phyloP scores from a whole-genome alignment of 176 grass and related monocot species.

The Thinopyrum elongatum region DNA sequence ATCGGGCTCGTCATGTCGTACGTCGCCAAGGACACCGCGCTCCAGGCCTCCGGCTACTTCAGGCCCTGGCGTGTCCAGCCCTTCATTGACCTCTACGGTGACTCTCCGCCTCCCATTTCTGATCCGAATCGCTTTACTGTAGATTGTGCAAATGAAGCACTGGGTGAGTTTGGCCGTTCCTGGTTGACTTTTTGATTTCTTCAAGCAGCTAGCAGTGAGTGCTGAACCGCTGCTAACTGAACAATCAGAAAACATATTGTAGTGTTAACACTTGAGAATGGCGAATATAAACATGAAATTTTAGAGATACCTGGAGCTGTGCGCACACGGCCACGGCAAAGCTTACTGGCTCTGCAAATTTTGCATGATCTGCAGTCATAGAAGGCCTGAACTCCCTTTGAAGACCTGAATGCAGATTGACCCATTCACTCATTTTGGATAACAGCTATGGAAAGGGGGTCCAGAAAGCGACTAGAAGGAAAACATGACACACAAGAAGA shows the following conservation, averaged over 20 bases:
- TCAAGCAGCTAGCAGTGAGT: not conserved
- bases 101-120: not conserved
- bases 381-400: not conserved
- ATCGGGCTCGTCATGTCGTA: slow-evolving; percentile 80
- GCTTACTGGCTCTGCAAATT: not conserved
- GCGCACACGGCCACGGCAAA: not conserved
- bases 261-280: not conserved
- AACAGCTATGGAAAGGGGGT: too few species aligned
- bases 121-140: not conserved
- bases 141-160: not conserved
- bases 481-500: too few species aligned
- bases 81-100: slow-evolving; percentile 80
- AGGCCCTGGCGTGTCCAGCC: slow-evolving; percentile 34
- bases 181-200: not conserved
- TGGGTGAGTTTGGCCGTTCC: not conserved
- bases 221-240: not conserved
- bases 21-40: slow-evolving; percentile 49
- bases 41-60: slow-evolving; percentile 68
- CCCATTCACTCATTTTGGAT: too few species aligned
- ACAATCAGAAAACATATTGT: too few species aligned
- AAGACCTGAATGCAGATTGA: too few species aligned
- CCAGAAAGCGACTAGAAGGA: too few species aligned
- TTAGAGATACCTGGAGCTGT: slow-evolving; percentile 6
- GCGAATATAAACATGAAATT: not conserved
- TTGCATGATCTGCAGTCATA: not conserved